Evolutionary conservation across 176 grass and related monocot species (phyloP).

Genomic region (Typha latifolia): DNA sequence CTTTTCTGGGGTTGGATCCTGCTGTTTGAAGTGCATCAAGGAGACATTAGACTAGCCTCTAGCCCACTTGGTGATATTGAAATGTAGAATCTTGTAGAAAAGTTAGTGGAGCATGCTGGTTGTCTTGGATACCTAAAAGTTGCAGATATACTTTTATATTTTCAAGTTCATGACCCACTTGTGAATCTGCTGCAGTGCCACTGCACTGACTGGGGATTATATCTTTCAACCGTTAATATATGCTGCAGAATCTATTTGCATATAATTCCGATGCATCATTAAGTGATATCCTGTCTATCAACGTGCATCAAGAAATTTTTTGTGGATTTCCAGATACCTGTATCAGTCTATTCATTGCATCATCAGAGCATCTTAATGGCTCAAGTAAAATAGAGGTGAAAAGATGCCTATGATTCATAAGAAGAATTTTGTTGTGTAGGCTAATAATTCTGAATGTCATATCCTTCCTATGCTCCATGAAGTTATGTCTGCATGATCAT

Average conservation of each 20-base stretch:
- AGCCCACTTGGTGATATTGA: not conserved
- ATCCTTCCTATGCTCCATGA: not conserved
- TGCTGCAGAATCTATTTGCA: too few species aligned
- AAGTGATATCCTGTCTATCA: not conserved
- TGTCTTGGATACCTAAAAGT: not conserved
- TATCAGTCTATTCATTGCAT: too few species aligned
- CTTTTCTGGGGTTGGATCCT: not conserved
- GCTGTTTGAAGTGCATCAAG: not conserved
- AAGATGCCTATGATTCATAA: not conserved
- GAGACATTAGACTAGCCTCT: not conserved
- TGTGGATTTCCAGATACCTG: too few species aligned
- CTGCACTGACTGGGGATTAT: too few species aligned
- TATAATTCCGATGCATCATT: not conserved
- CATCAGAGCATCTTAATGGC: too few species aligned
- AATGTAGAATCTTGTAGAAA: constrained; percentile 2
- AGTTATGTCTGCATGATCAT: not conserved
- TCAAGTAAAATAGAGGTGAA: too few species aligned
- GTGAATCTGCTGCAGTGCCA: too few species aligned
- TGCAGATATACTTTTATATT: not conserved
- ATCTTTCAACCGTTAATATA: too few species aligned
- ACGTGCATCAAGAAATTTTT: too few species aligned
- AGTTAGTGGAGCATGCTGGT: constrained; percentile 1
- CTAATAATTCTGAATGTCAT: not conserved
- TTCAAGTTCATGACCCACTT: not conserved
- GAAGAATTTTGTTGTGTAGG: not conserved